Conservation (phyloP, 768 basidiomycete genomes). For the Infundibulicybe gibba region DNA sequence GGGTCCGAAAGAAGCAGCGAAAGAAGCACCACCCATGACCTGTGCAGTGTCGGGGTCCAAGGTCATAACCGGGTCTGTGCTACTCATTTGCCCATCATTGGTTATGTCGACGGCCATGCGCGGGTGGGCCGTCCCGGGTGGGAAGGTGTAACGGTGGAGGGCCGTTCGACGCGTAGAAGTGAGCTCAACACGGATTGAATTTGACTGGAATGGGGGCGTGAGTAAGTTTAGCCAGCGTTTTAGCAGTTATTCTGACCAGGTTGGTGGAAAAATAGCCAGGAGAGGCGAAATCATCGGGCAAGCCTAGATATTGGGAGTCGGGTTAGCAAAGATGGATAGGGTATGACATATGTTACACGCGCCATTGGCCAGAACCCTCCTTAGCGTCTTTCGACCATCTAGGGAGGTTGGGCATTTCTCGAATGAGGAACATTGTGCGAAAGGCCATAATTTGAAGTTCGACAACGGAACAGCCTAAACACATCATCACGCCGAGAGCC, state of each 20-base stretch:
- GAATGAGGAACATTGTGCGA: slow-evolving; percentile 47
- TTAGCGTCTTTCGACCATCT: slow-evolving; percentile 36
- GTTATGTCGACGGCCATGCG: slow-evolving; percentile 59
- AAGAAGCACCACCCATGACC: slow-evolving; percentile 44
- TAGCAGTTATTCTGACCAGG: slow-evolving; percentile 30
- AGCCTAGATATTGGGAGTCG: slow-evolving; percentile 26
- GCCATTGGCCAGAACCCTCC: slow-evolving; percentile 52
- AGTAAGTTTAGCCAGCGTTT: neutral
- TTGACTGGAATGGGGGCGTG: slow-evolving; percentile 32
- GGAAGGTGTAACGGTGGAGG: slow-evolving; percentile 57
- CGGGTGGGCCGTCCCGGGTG: slow-evolving; percentile 40
- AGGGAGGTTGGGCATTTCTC: slow-evolving; percentile 50
- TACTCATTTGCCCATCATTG: slow-evolving; percentile 56
- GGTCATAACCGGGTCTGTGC: slow-evolving; percentile 41
- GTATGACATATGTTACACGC: slow-evolving; percentile 3
- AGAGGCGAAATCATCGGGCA: slow-evolving; percentile 57
- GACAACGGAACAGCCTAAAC: slow-evolving; percentile 48
- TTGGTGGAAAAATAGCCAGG: slow-evolving; percentile 68
- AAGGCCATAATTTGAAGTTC: slow-evolving; percentile 60
- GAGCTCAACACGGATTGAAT: slow-evolving; percentile 52
- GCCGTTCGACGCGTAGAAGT: slow-evolving; percentile 58
- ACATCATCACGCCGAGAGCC: neutral
- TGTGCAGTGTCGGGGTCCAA: slow-evolving; percentile 46
- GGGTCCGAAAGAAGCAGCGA: slow-evolving; percentile 57
- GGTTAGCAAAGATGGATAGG: neutral